Evolutionary conservation across 495 filamentous ascomycete genomes (phyloP), one percentile per base, ranked within the genome.

Genomic region (Glutinoglossum americanum): DNA sequence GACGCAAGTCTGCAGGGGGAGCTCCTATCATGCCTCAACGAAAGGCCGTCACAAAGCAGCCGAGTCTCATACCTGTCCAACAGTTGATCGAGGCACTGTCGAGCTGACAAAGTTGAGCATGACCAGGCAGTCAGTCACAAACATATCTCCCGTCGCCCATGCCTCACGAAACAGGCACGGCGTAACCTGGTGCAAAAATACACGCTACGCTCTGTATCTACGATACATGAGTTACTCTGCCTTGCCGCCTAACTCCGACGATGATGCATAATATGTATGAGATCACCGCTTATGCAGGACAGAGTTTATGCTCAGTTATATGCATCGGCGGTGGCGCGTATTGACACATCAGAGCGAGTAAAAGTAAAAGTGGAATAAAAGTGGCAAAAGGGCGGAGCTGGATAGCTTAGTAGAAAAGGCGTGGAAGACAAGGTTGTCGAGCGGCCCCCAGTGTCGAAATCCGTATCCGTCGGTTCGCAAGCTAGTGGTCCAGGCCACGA

Each of bases 1-100:
- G 49, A 53, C 49, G 49, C 49, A 53, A 53, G 49, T 53, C 49
- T 53, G 49, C 49, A 53, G 49, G 49, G 25, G 23, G 37, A 41
- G 37, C 37, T 11, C 13, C 37, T 41, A 11, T 17, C 10, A 17
- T 41, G 37, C 37, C 32, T 17, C 15, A 11, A 41, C 10, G 1
- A 41, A 41, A 10, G 47, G 15, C 5, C 28, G 15, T 19, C 49
- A 11, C 44, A 41, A 7, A 53, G 3, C 23, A 6, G 3, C n/a
- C 41, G 17, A 3, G 10, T 45, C 17, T 21, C 17, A 45, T 21
- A 21, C 41, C 41, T 45, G 41, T 21, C 41, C 41, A 45, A 45
- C 41, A 3, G 41, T n/a, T 10, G 41, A 3, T 2, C 41, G n/a
- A 45, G 41, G 19, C 41, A n/a, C 19, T 21, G 41, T 45, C 41